Conservation (phyloP, 1,284 basidiomycete species). For the Fomitopsis pinicola region DNA sequence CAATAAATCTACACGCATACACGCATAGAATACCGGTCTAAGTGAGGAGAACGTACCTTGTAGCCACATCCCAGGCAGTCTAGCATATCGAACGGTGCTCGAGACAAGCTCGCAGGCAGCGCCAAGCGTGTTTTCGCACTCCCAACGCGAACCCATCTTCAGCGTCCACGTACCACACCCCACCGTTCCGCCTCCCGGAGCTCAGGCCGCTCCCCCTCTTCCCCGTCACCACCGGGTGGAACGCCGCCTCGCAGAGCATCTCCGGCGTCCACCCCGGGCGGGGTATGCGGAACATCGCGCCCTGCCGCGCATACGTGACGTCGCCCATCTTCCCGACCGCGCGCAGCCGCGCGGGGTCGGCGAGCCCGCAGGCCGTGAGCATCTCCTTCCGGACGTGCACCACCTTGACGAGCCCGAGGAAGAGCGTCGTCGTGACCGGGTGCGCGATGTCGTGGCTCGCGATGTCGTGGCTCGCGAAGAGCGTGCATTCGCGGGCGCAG, state of each 20-base stretch:
- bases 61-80: too few relatives aligned
- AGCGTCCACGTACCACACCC: not conserved
- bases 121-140: too few relatives aligned
- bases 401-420: constrained; percentile 61
- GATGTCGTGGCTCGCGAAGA: constrained; percentile 56
- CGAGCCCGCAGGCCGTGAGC: constrained; percentile 38
- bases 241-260: not conserved
- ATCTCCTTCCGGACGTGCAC: constrained; percentile 59
- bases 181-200: not conserved
- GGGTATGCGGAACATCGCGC: constrained; percentile 50
- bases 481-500: constrained; percentile 23
- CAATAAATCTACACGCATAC: too few relatives aligned
- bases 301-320: constrained; percentile 49
- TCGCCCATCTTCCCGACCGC: constrained; percentile 66
- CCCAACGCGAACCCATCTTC: too few relatives aligned
- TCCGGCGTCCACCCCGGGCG: constrained; percentile 2
- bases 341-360: constrained; percentile 57
- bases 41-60: too few relatives aligned
- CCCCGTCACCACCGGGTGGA: not conserved
- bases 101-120: too few relatives aligned
- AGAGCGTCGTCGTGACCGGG: constrained; percentile 48
- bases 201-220: not conserved
- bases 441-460: constrained; percentile 52
- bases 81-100: too few relatives aligned
- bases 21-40: too few relatives aligned